Base-by-base conservation (phyloP, 768 basidiomycete species). In the Russula sp. region DNA sequence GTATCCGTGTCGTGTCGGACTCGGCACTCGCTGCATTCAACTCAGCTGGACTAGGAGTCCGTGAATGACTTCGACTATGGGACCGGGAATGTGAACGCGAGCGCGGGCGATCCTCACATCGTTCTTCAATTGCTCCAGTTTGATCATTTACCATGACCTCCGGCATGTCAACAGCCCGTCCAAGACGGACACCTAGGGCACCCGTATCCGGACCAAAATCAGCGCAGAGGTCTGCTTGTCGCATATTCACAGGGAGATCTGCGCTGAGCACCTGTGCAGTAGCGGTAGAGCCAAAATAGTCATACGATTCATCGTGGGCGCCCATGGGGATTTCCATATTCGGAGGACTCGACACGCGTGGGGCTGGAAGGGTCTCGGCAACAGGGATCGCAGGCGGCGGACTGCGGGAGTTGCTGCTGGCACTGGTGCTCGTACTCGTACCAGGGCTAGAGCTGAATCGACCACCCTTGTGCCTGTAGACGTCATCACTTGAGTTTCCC, bases 361-460 rank as follows among this genome's bases (percentile, higher is more conserved):
- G 65, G n/a, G 56, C 32, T 22, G 55, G 60, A 48, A 59, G 25
- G 34, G 60, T 58, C 41, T 66, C 57, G 52, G 61, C 60, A 29
- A 43, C 47, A 16, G 56, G 48, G 20, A 59, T 25, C 54, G 62
- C 34, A 56, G 70, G 58, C 32, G 66, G 36, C 52, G 67, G 56
- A 16, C 48, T 48, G 47, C 57, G 58, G 34, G 49, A 64, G 54
- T 14, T 65, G 59, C 18, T 61, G 65, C 64, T 63, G 32, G 64
- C 52, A 43, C 61, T 64, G 16, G 66, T 62, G 11, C 61, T 64
- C 22, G 61, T 56, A 45, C 65, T 62, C 45, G 66, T 49, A n/a
- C 69, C 70, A 46, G 73, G 73, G 58, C 71, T 65, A 62, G 75
- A 63, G 41, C 57, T 77, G 68, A 75, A 74, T 56, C 73, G 73